Evolutionary conservation across 106 monocot species (phyloP).

Genomic region (Dendrobium nobile): DNA sequence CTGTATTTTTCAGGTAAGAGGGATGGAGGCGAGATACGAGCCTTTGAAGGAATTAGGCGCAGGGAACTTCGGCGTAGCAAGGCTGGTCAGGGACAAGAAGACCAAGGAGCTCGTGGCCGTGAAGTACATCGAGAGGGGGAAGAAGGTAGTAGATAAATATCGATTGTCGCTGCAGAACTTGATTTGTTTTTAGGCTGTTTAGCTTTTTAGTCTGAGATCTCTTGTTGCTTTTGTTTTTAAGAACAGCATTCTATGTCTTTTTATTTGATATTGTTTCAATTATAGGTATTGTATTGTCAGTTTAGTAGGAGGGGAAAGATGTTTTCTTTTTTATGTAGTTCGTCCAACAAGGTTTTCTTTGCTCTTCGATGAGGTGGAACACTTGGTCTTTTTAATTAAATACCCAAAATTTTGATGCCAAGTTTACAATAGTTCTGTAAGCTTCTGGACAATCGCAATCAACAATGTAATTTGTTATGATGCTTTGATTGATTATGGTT

Average conservation of each 20-base stretch:
- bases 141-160: constrained; percentile 19
- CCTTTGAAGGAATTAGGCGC: constrained; percentile 32
- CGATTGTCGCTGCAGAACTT: background rate
- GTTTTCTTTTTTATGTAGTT: background rate
- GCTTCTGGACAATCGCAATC: background rate
- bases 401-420: background rate
- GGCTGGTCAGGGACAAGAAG: constrained; percentile 33
- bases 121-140: constrained; percentile 47
- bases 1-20: background rate
- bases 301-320: background rate
- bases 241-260: background rate
- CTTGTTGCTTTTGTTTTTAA: background rate
- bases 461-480: background rate
- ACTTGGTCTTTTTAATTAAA: background rate
- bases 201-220: background rate
- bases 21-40: constrained; percentile 32
- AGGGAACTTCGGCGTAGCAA: constrained; percentile 41
- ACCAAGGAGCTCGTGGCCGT: constrained; percentile 32
- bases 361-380: background rate
- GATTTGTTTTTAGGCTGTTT: background rate
- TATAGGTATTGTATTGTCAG: background rate
- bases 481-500: background rate
- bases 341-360: background rate
- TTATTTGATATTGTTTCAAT: background rate
- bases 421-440: background rate